Evolutionary conservation across 228 moss, liverwort and hornwort genomes (phyloP).

Genomic region (Sphagnum magellanicum): DNA sequence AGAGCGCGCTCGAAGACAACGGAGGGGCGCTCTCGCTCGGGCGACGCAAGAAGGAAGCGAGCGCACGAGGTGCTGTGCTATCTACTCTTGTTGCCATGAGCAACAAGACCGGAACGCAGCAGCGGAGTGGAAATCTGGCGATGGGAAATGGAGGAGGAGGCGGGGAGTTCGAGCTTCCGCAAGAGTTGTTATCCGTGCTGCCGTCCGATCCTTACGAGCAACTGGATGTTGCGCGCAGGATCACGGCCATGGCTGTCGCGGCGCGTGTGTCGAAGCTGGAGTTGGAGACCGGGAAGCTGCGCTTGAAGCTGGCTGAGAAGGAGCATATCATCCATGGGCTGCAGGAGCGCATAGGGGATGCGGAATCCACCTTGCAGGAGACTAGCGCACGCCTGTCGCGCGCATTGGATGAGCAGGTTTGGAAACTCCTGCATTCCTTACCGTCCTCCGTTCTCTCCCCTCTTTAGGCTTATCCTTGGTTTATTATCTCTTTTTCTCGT

Average conservation of each 20-base stretch:
- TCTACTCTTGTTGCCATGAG: too few species aligned
- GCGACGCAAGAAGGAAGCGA: too few species aligned
- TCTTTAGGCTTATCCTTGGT: neutral
- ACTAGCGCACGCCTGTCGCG: slow-evolving; percentile 58
- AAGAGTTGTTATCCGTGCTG: slow-evolving; percentile 61
- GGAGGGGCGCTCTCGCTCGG: too few species aligned
- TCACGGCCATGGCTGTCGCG: slow-evolving; percentile 73
- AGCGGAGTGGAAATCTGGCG: neutral
- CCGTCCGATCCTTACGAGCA: slow-evolving; percentile 78
- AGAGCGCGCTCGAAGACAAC: too few species aligned
- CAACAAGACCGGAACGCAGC: too few species aligned
- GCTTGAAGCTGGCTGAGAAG: slow-evolving; percentile 71
- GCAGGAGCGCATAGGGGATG: slow-evolving; percentile 54
- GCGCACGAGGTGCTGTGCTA: too few species aligned
- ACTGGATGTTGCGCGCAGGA: slow-evolving; percentile 73
- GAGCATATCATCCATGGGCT: slow-evolving; percentile 57
- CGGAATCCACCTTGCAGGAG: slow-evolving; percentile 55
- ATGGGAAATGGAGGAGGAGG: slow-evolving; percentile 75
- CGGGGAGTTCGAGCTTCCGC: slow-evolving; percentile 63
- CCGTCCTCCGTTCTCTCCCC: neutral
- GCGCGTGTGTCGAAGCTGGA: slow-evolving; percentile 70
- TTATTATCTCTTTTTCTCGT: neutral
- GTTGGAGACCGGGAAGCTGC: slow-evolving; percentile 58
- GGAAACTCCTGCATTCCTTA: neutral
- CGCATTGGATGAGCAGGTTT: slow-evolving; percentile 60